A percentile compares a stretch with the other conserved stretches of the same genome.
phyloP scores from a whole-genome alignment of 257 asterid species.

The Henckelia pumila region DNA sequence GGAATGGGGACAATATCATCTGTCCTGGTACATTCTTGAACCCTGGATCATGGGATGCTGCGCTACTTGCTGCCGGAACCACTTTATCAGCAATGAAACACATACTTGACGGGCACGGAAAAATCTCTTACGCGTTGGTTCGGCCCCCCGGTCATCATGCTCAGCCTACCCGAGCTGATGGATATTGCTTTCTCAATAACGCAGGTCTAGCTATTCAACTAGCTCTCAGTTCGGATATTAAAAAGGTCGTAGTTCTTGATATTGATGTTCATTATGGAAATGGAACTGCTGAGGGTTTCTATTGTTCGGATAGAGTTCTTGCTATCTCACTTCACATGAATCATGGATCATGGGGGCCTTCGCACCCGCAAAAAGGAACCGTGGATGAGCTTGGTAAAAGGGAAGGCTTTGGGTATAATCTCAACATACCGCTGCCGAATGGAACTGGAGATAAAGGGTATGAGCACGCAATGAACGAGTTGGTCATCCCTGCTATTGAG shows the following conservation, averaged over 20 bases:
- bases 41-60: conserved; percentile 83
- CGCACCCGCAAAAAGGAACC: conserved; percentile 81
- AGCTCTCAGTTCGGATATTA: conserved; percentile 55
- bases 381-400: conserved; percentile 85
- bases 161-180: conserved; percentile 85
- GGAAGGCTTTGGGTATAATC: conserved; percentile 73
- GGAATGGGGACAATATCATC: conserved; percentile 38
- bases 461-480: conserved; percentile 48
- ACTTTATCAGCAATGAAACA: conserved; percentile 81
- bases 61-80: conserved; percentile 88
- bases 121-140: conserved; percentile 69
- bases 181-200: conserved; percentile 88
- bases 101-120: conserved; percentile 54
- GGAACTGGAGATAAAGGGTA: conserved; percentile 89
- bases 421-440: conserved; percentile 86
- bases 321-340: conserved; percentile 91
- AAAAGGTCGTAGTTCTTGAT: conserved; percentile 65
- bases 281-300: conserved; percentile 92
- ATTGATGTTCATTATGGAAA: conserved; percentile 94
- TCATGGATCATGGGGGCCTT: conserved; percentile 98
- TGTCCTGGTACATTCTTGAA: conserved; percentile 78
- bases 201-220: conserved; percentile 70
- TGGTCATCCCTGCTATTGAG: conserved; percentile 66
- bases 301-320: conserved; percentile 58
- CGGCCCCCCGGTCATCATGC: conserved; percentile 99